These are phyloP conservation scores for Harrya chromipes DNA, from an alignment of 768 basidiomycete species.

Conservation along the genomic window DNA sequence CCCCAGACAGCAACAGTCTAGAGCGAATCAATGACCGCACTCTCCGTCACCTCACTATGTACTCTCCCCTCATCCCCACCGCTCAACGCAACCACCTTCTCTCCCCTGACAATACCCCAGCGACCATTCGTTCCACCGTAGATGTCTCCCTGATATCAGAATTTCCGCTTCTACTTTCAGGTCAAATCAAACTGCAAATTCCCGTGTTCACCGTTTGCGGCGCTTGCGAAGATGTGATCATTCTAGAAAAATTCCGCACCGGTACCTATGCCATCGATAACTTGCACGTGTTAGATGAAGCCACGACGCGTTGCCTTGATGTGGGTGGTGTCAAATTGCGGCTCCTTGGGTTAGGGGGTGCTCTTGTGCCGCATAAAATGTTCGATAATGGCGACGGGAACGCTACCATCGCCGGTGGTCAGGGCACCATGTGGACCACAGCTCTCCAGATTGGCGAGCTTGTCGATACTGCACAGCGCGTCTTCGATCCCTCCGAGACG, in stretches of 20 bases:
- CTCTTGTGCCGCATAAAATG: constrained; percentile 91
- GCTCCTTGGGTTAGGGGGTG: constrained; percentile 94
- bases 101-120: constrained; percentile 62
- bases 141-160: constrained; percentile 84
- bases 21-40: constrained; percentile 94
- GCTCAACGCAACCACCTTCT: constrained; percentile 79
- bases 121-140: constrained; percentile 68
- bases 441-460: constrained; percentile 97
- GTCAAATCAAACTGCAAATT: constrained; percentile 85
- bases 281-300: constrained; percentile 90
- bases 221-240: constrained; percentile 91
- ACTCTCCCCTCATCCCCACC: constrained; percentile 89
- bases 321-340: constrained; percentile 92
- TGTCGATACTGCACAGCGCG: constrained; percentile 93
- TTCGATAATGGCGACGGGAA: constrained; percentile 92
- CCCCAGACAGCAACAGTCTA: constrained; percentile 69
- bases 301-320: constrained; percentile 88
- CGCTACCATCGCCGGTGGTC: constrained; percentile 97
- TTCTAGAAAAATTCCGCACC: constrained; percentile 90
- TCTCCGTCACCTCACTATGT: constrained; percentile 92
- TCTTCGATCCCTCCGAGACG: constrained; percentile 90
- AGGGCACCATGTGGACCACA: constrained; percentile 99
- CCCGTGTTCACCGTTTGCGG: constrained; percentile 98
- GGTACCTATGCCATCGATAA: constrained; percentile 84
- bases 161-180: constrained; percentile 87